Evolutionary conservation across 495 filamentous ascomycete species (phyloP), one percentile per base, ranked within the genome.

Genomic region (Penicillium steckii): DNA sequence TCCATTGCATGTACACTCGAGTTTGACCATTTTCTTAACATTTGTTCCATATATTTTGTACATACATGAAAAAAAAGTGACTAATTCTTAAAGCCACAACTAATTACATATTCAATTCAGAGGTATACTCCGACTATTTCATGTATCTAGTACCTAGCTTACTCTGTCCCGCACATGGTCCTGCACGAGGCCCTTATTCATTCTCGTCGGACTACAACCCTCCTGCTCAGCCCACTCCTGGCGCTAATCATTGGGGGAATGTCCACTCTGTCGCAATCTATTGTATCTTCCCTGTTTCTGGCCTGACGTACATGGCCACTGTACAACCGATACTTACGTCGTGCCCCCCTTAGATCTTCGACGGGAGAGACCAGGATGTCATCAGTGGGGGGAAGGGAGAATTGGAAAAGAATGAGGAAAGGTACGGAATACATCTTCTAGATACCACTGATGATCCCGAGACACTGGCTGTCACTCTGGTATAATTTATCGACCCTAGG

Each of bases 271-370:
- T 50, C 47, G 48, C 52, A 51, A 35, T 43, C 37, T 52, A 29
- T 42, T 12, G n/a, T 56, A 42, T 52, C 25, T 62, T 60, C 56
- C 56, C 52, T 59, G 59, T 59, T 59, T 55, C 50, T 53, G 51
- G 30, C 48, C 49, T 50, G 48, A 57, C 40, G 58, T 53, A 61
- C 37, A 41, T 46, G n/a, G n/a, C 35, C 23, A 32, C 13, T 48
- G 49, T 57, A 44, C n/a, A 27, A 56, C 48, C 10, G 25, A 15
- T 17, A n/a, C 2, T 10, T 15, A 5, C 9, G n/a, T n/a, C n/a
- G 38, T 37, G 29, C 42, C 49, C 40, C 21, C 22, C 26, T 48
- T 15, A 21, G 21, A 3, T 15, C n/a, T 10, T 19, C 32, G 27
- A 46, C 33, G 41, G 32, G 23, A 26, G 50, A 23, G 43, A 46